These are phyloP conservation scores for Ogataea kodamae DNA, from an alignment of 805 yeast genomes.

Conservation along the genomic window DNA sequence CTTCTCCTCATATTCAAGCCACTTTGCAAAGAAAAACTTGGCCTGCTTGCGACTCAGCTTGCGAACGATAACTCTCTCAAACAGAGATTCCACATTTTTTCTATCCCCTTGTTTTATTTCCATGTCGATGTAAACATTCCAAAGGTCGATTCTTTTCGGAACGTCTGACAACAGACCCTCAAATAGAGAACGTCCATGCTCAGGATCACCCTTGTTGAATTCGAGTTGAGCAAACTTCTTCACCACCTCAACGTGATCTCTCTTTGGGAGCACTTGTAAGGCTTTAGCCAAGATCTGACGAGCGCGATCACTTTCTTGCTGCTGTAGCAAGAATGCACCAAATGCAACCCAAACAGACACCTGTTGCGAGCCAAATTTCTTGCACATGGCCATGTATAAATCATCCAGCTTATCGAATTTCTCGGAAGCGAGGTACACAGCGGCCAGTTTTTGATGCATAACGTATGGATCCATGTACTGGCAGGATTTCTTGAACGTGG, in stretches of 20 bases:
- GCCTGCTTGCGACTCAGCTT: conserved; percentile 86
- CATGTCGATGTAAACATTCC: conserved; percentile 95
- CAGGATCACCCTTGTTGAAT: conserved; percentile 82
- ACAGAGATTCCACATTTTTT: conserved; percentile 68
- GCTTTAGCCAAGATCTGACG: conserved; percentile 75
- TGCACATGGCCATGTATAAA: conserved; percentile 62
- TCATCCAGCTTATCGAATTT: conserved; percentile 67
- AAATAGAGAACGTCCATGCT: conserved; percentile 90
- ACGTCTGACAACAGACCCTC: conserved; percentile 89
- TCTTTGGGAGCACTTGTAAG: conserved; percentile 64
- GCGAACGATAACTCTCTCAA: conserved; percentile 69
- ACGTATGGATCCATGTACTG: conserved; percentile 87
- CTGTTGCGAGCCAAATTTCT: conserved; percentile 71
- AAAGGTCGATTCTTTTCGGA: conserved; percentile 86
- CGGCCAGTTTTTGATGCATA: conserved; percentile 76
- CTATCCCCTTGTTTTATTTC: conserved; percentile 73
- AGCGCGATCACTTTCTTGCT: conserved; percentile 54
- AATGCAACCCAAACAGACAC: conserved; percentile 77
- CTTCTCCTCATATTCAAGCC: conserved; percentile 79
- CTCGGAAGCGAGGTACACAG: conserved; percentile 71
- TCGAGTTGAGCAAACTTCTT: conserved; percentile 88
- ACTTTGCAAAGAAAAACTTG: conserved; percentile 88
- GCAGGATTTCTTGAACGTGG: conserved; percentile 75
- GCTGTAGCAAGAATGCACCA: conserved; percentile 70
- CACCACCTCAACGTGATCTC: conserved; percentile 74